Base-by-base conservation (phyloP, 495 filamentous ascomycete species). In the Rusavskia elegans region DNA sequence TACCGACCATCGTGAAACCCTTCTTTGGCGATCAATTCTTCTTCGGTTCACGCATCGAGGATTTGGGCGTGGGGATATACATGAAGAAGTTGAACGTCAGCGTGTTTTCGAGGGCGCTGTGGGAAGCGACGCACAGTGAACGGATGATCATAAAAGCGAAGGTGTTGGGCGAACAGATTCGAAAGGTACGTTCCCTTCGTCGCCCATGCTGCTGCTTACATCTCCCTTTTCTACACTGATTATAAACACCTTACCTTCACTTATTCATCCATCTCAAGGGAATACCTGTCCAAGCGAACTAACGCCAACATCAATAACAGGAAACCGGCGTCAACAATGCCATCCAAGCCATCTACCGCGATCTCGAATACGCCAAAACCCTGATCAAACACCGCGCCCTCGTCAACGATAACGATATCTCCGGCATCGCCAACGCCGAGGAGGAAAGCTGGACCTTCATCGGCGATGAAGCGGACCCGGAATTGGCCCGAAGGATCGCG, bases 11-110 rank as follows among this genome's bases (percentile, higher is more conserved):
- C 53, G 81, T 97, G 61, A 89, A 93, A 54, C 92, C 92, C 0
- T 97, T 96, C 67, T 98, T 98, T 63, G 92, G 92, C 5, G 92
- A 98, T 57, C 92, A 98, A 60, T 95, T 86, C 72, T 98, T 98
- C 71, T 97, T 90, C 61, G 92, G 87, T 2, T 77, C 73, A 14
- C 79, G 92, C 0, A 80, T 97, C 5, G 89, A 96, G 64, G 89
- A 95, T 60, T 66, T 98, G 5, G 89, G 92, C 3, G 90, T 97
- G 10, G 92, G 92, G 3, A 82, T 94, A 48, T 89, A 79, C 60
- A 73, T 98, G 64, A 88, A 84, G 68, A 93, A 85, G 66, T 74
- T 95, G 61, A 96, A 94, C 27, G 80, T 84, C 41, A 82, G 73
- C 51, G 73, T 83, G 35, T 90, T 98, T 56, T 81, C 83, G 8